Conservation (phyloP, 805 yeast genomes). For the Maudiozyma turicensis region DNA sequence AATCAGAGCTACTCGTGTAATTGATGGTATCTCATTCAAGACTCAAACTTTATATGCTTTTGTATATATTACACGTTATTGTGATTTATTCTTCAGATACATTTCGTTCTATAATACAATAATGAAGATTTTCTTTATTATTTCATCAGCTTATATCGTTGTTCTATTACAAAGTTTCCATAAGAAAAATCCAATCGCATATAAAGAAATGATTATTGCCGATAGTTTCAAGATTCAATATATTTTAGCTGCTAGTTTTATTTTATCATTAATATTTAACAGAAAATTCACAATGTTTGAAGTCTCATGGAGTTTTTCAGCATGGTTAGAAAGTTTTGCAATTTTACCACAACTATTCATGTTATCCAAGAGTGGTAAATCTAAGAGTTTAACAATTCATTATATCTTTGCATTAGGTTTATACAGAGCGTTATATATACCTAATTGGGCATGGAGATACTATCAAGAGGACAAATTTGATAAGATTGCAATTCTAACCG, state of each 20-base stretch:
- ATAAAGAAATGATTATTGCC: slow-evolving; percentile 45
- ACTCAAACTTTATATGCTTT: slow-evolving; percentile 72
- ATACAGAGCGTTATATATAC: slow-evolving; percentile 82
- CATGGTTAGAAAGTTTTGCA: slow-evolving; percentile 90
- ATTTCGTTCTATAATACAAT: slow-evolving; percentile 63
- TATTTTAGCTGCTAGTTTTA: slow-evolving; percentile 50
- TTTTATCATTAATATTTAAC: slow-evolving; percentile 56
- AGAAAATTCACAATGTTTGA: slow-evolving; percentile 54
- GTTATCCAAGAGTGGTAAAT: slow-evolving; percentile 81
- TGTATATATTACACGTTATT: slow-evolving; percentile 65
- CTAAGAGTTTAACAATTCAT: slow-evolving; percentile 79
- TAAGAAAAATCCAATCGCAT: slow-evolving; percentile 41
- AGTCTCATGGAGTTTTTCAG: slow-evolving; percentile 74
- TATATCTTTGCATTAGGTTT: slow-evolving; percentile 89
- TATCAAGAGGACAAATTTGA: slow-evolving; percentile 50
- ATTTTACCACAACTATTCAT: slow-evolving; percentile 88
- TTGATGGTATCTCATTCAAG: slow-evolving; percentile 79
- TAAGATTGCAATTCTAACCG: slow-evolving; percentile 63
- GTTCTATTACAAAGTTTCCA: slow-evolving; percentile 47
- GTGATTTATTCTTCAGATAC: slow-evolving; percentile 46
- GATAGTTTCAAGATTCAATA: slow-evolving; percentile 72
- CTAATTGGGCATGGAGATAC: slow-evolving; percentile 92
- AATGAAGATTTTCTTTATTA: slow-evolving; percentile 77
- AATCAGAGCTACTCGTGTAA: slow-evolving; percentile 53
- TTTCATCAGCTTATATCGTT: slow-evolving; percentile 64